These are phyloP conservation scores for Nemania sp. DNA, from an alignment of 2,329 filamentous ascomycete genomes.

Conservation along the genomic window DNA sequence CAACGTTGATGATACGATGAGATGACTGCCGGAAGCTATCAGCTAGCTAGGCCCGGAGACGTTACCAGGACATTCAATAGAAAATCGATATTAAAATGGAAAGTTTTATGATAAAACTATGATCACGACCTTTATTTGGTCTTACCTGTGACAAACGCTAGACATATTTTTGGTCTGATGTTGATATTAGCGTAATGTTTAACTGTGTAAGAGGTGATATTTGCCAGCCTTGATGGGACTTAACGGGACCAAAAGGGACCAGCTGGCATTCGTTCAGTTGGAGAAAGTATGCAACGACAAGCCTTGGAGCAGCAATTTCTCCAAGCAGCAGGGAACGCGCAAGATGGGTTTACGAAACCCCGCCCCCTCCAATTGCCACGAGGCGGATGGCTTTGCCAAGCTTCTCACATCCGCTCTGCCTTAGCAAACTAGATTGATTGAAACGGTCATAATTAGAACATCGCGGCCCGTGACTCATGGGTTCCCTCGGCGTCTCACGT, in stretches of 20 bases:
- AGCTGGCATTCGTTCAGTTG: background rate
- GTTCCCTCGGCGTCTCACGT: constrained; percentile 35
- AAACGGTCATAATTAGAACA: background rate
- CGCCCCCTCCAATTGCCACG: constrained; percentile 5
- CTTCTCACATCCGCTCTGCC: background rate
- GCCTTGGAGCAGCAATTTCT: too few relatives aligned
- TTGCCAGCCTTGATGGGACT: too few relatives aligned
- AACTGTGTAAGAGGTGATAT: too few relatives aligned
- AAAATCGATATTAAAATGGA: constrained; percentile 23
- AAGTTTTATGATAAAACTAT: background rate
- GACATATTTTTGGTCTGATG: background rate
- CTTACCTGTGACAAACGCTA: background rate
- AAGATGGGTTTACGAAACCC: constrained; percentile 12
- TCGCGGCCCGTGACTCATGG: constrained; percentile 30
- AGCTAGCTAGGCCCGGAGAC: constrained; percentile 17
- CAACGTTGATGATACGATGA: constrained; percentile 33
- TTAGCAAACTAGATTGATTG: background rate
- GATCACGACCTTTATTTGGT: background rate
- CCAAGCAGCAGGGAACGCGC: background rate
- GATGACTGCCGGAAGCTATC: constrained; percentile 19
- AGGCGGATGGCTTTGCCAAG: background rate
- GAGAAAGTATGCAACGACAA: background rate
- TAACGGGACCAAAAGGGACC: background rate
- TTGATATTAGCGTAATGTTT: too few relatives aligned
- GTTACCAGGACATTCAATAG: constrained; percentile 29